Evolutionary conservation across 2,329 filamentous ascomycete species (phyloP), one percentile per base, ranked within the genome.

Genomic region (Botrytis galanthina): DNA sequence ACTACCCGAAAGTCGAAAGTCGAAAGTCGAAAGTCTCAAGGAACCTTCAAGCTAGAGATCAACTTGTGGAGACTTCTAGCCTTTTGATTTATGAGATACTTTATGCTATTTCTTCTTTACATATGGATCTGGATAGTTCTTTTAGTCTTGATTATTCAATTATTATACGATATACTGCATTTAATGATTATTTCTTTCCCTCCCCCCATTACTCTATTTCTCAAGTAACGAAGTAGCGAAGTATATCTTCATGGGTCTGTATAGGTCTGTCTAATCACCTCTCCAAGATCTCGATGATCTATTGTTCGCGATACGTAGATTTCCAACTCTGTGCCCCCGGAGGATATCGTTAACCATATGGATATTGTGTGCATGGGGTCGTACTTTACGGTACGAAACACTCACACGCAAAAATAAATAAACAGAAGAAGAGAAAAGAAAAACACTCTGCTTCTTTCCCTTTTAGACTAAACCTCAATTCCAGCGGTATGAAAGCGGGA

Each of bases 401-500:
- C n/a, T 29, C 51, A n/a, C 20, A 54, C 46, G 39, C 46, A 39
- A 32, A 26, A 18, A 39, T 10, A 37, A 39, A 39, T 39, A 29
- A 35, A 44, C 29, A 48, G 29, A 66, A 46, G 22, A 66, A 22
- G 16, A 63, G 48, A 39, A 26, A 64, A 44, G 37, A 46, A 63
- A 54, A 16, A 26, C 16, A 39, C 14, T 42, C 57, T 10, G n/a
- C n/a, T 63, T 46, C 35, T 14, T 63, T 46, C 59, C 57, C 35
- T 22, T 46, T 44, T 26, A 46, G 67, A 32, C 51, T 29, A 71
- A 63, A 29, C 26, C 18, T 63, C 44, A 44, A 22, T 29, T 35
- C 51, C 51, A 66, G 35, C 29, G 37, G 60, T 68, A 60, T 37
- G 62, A 69, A 66, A 71, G 66, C 70, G 74, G 75, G 74, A 78